These are phyloP conservation scores for Papiliotrema terrestris DNA, from an alignment of 1,284 basidiomycete genomes.

Conservation along the genomic window DNA sequence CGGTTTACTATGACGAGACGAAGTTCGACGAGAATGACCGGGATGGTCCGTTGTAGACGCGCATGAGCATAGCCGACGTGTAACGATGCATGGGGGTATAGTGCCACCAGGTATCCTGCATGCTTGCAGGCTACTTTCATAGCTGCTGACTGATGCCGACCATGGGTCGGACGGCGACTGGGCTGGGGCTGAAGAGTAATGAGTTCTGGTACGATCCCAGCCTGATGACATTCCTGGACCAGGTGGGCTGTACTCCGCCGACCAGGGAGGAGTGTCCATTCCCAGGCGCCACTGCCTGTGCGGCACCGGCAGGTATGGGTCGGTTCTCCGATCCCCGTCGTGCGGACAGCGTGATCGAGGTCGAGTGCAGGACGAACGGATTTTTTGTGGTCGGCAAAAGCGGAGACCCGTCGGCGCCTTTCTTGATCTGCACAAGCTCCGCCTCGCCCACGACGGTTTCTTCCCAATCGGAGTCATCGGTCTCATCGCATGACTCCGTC, in stretches of 20 bases:
- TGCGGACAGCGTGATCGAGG: neutral
- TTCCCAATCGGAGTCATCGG: neutral
- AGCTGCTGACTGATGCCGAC: neutral
- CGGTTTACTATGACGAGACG: slow-evolving; percentile 73
- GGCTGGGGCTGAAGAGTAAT: slow-evolving; percentile 33
- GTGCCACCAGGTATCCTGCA: neutral
- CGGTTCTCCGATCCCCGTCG: neutral
- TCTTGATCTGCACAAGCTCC: neutral
- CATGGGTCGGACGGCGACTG: slow-evolving; percentile 24
- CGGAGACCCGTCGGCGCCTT: neutral
- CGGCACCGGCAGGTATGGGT: neutral
- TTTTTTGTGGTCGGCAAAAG: neutral
- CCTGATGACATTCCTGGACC: slow-evolving; percentile 27
- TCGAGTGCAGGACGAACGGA: slow-evolving; percentile 3
- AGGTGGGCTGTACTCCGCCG: slow-evolving; percentile 11
- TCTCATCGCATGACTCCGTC: neutral
- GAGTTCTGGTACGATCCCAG: slow-evolving; percentile 34
- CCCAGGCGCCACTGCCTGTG: neutral
- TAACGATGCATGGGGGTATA: neutral
- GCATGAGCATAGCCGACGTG: neutral
- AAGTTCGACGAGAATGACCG: slow-evolving; percentile 51
- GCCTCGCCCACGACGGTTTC: neutral
- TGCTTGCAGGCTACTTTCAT: neutral
- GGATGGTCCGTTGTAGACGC: slow-evolving; percentile 26
- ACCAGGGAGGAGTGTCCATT: slow-evolving; percentile 1